phyloP scores from a whole-genome alignment of 2,329 filamentous ascomycete species.

The Blastomyces percursus region DNA sequence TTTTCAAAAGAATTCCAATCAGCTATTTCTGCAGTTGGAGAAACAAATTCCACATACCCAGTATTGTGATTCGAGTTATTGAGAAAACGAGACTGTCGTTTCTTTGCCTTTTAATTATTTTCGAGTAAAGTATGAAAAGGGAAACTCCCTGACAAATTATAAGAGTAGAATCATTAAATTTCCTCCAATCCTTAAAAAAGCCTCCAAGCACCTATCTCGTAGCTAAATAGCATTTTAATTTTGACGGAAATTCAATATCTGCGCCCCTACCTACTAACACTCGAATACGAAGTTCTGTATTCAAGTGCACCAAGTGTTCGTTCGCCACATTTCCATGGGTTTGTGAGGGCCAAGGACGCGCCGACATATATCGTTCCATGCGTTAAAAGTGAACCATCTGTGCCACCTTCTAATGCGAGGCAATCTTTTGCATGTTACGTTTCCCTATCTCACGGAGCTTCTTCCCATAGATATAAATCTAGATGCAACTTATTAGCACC shows the following conservation, averaged over 20 bases:
- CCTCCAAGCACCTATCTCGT: background rate
- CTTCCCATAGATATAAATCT: constrained; percentile 1
- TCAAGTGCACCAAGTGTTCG: background rate
- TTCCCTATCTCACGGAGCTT: constrained; percentile 3
- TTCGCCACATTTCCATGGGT: background rate
- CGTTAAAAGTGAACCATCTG: background rate
- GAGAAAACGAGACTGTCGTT: too few species aligned
- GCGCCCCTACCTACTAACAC: background rate
- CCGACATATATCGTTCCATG: background rate
- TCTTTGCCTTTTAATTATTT: too few species aligned
- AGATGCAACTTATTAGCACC: background rate
- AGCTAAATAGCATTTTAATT: background rate
- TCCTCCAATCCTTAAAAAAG: background rate
- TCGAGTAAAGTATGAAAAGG: background rate
- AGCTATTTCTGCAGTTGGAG: too few species aligned
- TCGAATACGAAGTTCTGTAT: background rate
- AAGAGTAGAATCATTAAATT: background rate
- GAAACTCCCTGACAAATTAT: too few species aligned
- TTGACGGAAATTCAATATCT: background rate
- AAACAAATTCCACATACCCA: too few species aligned
- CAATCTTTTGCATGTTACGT: background rate
- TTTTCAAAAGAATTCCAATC: too few species aligned
- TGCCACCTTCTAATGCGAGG: background rate
- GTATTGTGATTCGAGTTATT: too few species aligned
- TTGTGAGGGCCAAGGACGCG: background rate